Percentiles rank a stretch among this genome's conserved stretches.
Conservation (phyloP, 2,329 filamentous ascomycete genomes). For the Pseudocercospora pini-densiflorae region DNA sequence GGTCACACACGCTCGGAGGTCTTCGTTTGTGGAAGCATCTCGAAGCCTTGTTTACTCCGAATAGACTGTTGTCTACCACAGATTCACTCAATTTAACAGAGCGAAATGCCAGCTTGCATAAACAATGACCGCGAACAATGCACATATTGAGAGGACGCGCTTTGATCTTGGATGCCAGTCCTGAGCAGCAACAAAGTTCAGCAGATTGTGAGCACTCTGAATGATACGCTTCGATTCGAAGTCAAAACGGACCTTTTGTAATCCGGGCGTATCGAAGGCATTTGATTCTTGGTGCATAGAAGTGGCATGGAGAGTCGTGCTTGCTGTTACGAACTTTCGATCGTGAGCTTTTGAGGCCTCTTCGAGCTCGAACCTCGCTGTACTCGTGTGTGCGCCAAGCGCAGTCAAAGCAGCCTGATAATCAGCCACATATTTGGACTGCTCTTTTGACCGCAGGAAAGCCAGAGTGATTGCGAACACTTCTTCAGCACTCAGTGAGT, state of each 20-base stretch:
- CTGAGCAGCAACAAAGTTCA: not conserved
- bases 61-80: too few species aligned
- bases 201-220: not conserved
- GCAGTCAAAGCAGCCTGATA: not conserved
- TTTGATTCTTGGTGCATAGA: not conserved
- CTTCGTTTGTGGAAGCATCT: too few species aligned
- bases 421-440: not conserved
- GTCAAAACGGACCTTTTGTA: not conserved
- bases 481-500: not conserved
- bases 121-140: too few species aligned
- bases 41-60: too few species aligned
- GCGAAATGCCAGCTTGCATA: too few species aligned
- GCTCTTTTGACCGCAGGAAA: not conserved
- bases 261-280: not conserved
- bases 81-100: too few species aligned
- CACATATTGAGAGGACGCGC: too few species aligned
- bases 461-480: conserved; percentile 5
- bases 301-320: not conserved
- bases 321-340: not conserved
- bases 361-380: not conserved
- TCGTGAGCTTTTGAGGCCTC: not conserved
- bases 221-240: not conserved
- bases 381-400: not conserved
- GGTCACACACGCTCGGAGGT: too few species aligned
- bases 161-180: too few species aligned